phyloP scores from a whole-genome alignment of 495 filamentous ascomycete genomes.

The Penicillium tannophilum region DNA sequence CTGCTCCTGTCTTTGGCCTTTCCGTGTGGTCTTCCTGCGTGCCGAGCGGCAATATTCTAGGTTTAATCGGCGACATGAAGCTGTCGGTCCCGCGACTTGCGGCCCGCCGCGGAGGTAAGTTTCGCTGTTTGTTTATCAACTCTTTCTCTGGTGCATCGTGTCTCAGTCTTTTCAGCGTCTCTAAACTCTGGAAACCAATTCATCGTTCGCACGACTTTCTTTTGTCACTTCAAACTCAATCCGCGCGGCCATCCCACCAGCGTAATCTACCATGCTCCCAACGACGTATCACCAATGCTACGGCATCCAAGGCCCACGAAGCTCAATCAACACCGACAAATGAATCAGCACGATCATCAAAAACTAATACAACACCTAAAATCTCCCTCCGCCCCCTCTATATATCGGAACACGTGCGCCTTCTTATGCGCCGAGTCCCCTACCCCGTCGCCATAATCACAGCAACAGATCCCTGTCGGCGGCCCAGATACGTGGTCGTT shows the following conservation, averaged over 20 bases:
- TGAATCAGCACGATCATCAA: neutral
- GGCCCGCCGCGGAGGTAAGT: conserved; percentile 30
- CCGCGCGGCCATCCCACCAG: conserved; percentile 4
- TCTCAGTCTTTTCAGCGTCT: neutral
- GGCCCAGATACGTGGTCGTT: conserved; percentile 28
- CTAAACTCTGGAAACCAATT: neutral
- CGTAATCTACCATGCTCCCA: conserved; percentile 9
- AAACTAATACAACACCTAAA: neutral
- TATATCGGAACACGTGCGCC: conserved; percentile 52
- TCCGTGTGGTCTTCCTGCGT: conserved; percentile 13
- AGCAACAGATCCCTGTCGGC: conserved; percentile 37
- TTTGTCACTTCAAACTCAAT: neutral
- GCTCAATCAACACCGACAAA: neutral
- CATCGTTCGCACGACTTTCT: neutral
- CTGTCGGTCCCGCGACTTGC: conserved; percentile 32
- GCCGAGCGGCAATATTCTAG: conserved; percentile 10
- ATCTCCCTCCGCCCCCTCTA: conserved; percentile 15
- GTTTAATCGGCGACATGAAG: conserved; percentile 34
- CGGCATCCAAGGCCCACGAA: conserved; percentile 12
- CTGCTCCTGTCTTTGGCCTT: neutral
- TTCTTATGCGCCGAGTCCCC: conserved; percentile 69
- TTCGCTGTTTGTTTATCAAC: neutral
- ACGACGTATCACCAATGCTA: conserved; percentile 22
- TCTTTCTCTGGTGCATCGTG: neutral
- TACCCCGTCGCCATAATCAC: conserved; percentile 78